phyloP scores from a whole-genome alignment of 805 yeast species.

The Starmerella bacillaris region DNA sequence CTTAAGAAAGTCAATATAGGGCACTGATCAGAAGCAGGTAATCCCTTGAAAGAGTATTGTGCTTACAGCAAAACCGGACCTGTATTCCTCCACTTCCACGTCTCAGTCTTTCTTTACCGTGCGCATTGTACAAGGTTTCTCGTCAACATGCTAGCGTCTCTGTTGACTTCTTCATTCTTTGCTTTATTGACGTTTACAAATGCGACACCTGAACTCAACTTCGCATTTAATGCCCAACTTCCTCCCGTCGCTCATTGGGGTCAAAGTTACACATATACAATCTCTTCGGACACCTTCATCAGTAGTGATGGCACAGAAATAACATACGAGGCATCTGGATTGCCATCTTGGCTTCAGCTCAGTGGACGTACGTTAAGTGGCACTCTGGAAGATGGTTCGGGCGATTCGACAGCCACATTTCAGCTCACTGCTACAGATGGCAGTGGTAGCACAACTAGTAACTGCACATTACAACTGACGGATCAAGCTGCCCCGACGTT shows the following conservation, averaged over 20 bases:
- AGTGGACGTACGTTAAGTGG: constrained; percentile 58
- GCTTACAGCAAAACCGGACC: too few relatives aligned
- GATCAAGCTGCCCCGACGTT: constrained; percentile 36
- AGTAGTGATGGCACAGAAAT: constrained; percentile 26
- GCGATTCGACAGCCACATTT: constrained; percentile 31
- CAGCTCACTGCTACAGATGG: constrained; percentile 46
- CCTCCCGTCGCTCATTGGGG: constrained; percentile 75
- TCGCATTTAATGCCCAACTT: constrained; percentile 65
- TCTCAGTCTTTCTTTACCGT: too few relatives aligned
- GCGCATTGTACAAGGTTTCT: too few relatives aligned
- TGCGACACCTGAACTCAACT: constrained; percentile 35
- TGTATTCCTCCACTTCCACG: too few relatives aligned
- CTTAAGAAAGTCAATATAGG: too few relatives aligned
- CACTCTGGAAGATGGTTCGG: constrained; percentile 29
- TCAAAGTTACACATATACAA: constrained; percentile 40
- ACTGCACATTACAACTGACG: constrained; percentile 47
- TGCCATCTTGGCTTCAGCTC: constrained; percentile 69
- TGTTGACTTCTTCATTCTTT: constrained; percentile 3
- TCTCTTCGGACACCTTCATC: constrained; percentile 53
- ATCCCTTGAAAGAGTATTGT: too few relatives aligned
- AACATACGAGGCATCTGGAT: constrained; percentile 35
- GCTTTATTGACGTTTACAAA: neutral
- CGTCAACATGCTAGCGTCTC: too few relatives aligned
- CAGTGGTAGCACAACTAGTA: constrained; percentile 29
- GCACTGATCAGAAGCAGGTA: too few relatives aligned